A percentile compares a stretch with the other conserved stretches of the same genome.
Evolutionary conservation across 768 basidiomycete genomes (phyloP).

Genomic region (Lactifluus subvellereus): DNA sequence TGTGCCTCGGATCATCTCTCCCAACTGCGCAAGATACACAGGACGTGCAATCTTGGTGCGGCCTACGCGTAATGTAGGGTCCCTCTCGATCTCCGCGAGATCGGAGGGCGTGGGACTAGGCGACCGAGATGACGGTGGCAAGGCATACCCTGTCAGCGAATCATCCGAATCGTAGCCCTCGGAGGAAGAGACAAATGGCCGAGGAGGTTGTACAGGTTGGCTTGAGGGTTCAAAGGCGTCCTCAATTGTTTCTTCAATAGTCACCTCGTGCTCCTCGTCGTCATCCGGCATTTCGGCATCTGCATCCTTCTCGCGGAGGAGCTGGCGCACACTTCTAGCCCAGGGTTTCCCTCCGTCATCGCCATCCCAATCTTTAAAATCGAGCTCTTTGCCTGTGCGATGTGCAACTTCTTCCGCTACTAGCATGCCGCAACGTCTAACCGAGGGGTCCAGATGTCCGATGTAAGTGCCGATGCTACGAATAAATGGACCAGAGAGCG

Average conservation of each 20-base stretch:
- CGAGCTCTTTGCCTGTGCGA: conserved; percentile 55
- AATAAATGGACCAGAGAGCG: conserved; percentile 58
- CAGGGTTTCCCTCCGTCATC: conserved; percentile 58
- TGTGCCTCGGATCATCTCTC: conserved; percentile 62
- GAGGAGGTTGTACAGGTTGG: neutral
- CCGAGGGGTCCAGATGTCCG: conserved; percentile 62
- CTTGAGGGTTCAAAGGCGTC: neutral
- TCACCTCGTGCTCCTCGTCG: conserved; percentile 2
- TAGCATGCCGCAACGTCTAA: conserved; percentile 90
- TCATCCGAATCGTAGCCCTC: conserved; percentile 73
- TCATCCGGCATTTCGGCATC: conserved; percentile 35
- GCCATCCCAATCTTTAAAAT: conserved; percentile 84
- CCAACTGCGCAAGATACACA: conserved; percentile 85
- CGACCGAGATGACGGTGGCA: conserved; percentile 59
- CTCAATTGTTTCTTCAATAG: neutral
- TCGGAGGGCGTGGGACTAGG: conserved; percentile 77
- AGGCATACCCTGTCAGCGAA: conserved; percentile 71
- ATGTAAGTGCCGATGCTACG: conserved; percentile 69
- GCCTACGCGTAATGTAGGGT: conserved; percentile 73
- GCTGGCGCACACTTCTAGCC: conserved; percentile 53
- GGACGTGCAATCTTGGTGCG: conserved; percentile 69
- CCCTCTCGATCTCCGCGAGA: conserved; percentile 76
- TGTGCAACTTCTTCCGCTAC: conserved; percentile 75
- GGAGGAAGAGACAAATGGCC: neutral
- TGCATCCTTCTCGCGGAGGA: conserved; percentile 47